Conservation (phyloP, 1,284 basidiomycete genomes). For the Farysia itapuensis region DNA sequence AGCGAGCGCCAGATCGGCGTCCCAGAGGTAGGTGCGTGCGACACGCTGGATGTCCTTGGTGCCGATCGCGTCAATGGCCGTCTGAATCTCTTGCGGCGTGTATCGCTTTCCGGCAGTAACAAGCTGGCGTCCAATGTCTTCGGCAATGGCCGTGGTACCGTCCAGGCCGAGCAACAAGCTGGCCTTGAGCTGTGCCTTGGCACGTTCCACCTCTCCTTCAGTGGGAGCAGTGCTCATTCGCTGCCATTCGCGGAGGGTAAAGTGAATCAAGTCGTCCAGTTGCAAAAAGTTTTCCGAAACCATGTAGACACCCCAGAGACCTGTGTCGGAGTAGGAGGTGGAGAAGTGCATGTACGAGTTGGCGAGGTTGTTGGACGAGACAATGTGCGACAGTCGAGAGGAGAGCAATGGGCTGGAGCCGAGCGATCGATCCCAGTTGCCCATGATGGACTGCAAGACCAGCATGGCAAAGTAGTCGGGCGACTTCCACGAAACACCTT, state of each 20-base stretch:
- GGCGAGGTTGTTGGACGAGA: conserved; percentile 92
- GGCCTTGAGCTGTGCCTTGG: conserved; percentile 97
- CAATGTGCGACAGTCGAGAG: conserved; percentile 85
- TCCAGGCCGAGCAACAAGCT: conserved; percentile 86
- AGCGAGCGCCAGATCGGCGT: conserved; percentile 69
- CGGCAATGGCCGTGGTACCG: conserved; percentile 92
- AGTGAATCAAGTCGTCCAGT: conserved; percentile 90
- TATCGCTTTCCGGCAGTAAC: conserved; percentile 80
- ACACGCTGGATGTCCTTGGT: conserved; percentile 89
- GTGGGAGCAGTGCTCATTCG: conserved; percentile 88
- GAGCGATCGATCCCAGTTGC: conserved; percentile 98
- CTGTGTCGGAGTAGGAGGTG: conserved; percentile 98
- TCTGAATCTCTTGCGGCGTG: conserved; percentile 91
- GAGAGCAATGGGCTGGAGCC: conserved; percentile 86
- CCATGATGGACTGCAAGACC: conserved; percentile 96
- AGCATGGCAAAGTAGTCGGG: conserved; percentile 99
- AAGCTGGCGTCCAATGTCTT: conserved; percentile 96
- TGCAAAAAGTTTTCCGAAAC: conserved; percentile 80
- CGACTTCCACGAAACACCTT: conserved; percentile 95
- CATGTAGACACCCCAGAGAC: conserved; percentile 98
- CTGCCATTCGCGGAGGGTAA: conserved; percentile 95
- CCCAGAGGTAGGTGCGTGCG: conserved; percentile 95
- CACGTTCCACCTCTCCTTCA: conserved; percentile 86
- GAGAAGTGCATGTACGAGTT: conserved; percentile 99
- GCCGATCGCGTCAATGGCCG: conserved; percentile 83